A percentile compares a stretch with the other conserved stretches of the same genome.
These are phyloP conservation scores for Gossypium davidsonii DNA, from an alignment of 441 rosid genomes.

Conservation along the genomic window DNA sequence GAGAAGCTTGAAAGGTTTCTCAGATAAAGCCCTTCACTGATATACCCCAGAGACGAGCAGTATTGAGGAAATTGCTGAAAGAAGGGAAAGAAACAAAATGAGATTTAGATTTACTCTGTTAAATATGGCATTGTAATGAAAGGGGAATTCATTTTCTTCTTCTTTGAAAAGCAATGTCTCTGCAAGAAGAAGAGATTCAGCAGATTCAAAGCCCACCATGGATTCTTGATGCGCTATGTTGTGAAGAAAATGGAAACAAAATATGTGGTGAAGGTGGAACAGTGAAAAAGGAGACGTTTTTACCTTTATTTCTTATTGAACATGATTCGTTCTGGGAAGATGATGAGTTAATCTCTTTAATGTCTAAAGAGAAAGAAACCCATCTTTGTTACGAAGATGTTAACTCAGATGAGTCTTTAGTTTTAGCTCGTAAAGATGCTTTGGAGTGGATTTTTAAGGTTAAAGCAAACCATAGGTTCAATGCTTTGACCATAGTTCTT, in stretches of 20 bases:
- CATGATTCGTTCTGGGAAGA: conserved; percentile 48
- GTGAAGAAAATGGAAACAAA: conserved; percentile 37
- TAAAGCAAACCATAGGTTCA: conserved; percentile 43
- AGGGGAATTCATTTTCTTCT: background rate
- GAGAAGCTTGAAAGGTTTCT: background rate
- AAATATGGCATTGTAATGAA: background rate
- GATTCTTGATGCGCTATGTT: conserved; percentile 50
- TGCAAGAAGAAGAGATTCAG: conserved; percentile 8
- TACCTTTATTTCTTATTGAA: conserved; percentile 24
- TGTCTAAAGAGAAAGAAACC: conserved; percentile 41
- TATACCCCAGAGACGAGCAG: conserved; percentile 16
- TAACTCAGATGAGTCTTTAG: conserved; percentile 37
- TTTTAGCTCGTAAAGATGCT: conserved; percentile 39
- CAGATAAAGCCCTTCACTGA: background rate
- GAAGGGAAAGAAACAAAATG: background rate
- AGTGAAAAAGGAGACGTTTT: conserved; percentile 27
- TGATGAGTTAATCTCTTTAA: conserved; percentile 36
- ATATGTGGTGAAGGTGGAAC: conserved; percentile 13
- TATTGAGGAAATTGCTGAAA: background rate
- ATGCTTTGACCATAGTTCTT: conserved; percentile 46
- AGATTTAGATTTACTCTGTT: background rate
- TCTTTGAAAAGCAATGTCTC: background rate
- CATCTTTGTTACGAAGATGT: conserved; percentile 19
- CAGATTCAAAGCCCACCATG: conserved; percentile 11
- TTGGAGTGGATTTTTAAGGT: conserved; percentile 50